Evolutionary conservation across 768 basidiomycete genomes (phyloP).

Genomic region (Tricholoma saponaceum): DNA sequence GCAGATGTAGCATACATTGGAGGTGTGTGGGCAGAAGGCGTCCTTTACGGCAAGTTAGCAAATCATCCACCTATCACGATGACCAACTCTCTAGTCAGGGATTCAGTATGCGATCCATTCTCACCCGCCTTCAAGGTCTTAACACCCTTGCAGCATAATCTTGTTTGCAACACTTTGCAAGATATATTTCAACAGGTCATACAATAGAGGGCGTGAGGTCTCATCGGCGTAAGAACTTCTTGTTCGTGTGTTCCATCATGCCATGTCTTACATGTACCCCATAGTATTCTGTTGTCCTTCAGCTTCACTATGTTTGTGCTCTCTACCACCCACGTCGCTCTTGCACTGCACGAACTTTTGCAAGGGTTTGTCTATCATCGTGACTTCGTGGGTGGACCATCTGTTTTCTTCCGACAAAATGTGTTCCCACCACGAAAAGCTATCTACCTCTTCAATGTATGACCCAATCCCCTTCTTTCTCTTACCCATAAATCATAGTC

Average conservation of each 20-base stretch:
- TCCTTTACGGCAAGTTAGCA: constrained; percentile 19
- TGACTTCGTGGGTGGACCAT: constrained; percentile 10
- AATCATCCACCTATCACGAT: background rate
- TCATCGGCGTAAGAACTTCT: constrained; percentile 14
- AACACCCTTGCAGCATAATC: constrained; percentile 13
- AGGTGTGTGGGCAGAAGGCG: constrained; percentile 27
- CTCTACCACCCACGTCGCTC: constrained; percentile 22
- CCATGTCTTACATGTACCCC: background rate
- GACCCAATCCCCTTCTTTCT: background rate
- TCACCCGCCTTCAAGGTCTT: background rate
- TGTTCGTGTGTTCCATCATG: background rate
- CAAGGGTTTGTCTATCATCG: constrained; percentile 21
- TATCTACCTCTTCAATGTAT: constrained; percentile 25
- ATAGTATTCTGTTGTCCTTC: constrained; percentile 17
- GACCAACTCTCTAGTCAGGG: constrained; percentile 9
- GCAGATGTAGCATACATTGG: constrained; percentile 26
- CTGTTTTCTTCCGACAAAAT: constrained; percentile 18
- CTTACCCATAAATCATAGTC: background rate
- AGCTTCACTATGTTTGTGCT: constrained; percentile 22
- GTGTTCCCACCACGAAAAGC: constrained; percentile 24
- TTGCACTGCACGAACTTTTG: constrained; percentile 20
- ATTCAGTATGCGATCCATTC: constrained; percentile 18
- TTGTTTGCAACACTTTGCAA: constrained; percentile 21
- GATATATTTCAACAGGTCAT: constrained; percentile 15
- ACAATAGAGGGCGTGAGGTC: constrained; percentile 16